A percentile compares a stretch with the other conserved stretches of the same genome.
These are phyloP conservation scores for Candida saitoana DNA, from an alignment of 805 yeast species.

Conservation along the genomic window DNA sequence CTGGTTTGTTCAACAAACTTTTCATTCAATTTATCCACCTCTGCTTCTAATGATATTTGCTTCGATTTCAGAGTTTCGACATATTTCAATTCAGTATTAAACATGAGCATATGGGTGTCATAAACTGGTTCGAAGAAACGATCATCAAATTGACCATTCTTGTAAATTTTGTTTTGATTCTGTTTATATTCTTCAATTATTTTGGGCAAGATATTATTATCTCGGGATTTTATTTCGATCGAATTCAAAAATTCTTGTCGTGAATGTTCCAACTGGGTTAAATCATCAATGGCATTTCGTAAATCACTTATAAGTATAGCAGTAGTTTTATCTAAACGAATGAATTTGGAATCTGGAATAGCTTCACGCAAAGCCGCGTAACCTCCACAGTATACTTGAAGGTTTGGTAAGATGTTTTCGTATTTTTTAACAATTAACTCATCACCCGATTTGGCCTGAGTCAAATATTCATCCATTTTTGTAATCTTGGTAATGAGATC, in stretches of 20 bases:
- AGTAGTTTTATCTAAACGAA: constrained; percentile 29
- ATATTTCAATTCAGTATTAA: constrained; percentile 46
- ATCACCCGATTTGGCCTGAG: constrained; percentile 63
- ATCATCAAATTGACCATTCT: constrained; percentile 19
- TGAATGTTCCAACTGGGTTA: constrained; percentile 26
- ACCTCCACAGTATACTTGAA: constrained; percentile 45
- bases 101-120: constrained; percentile 42
- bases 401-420: constrained; percentile 41
- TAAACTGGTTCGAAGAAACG: constrained; percentile 35
- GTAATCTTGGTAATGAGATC: constrained; percentile 37
- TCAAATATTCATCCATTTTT: constrained; percentile 46
- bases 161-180: constrained; percentile 12
- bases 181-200: constrained; percentile 46
- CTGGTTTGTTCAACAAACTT: constrained; percentile 21
- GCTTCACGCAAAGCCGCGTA: constrained; percentile 24
- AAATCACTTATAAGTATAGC: constrained; percentile 30
- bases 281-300: constrained; percentile 28
- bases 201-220: constrained; percentile 49
- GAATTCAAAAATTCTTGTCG: constrained; percentile 39
- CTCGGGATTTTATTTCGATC: constrained; percentile 42
- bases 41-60: constrained; percentile 34
- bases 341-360: constrained; percentile 40
- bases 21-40: constrained; percentile 30
- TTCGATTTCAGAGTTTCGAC: constrained; percentile 35
- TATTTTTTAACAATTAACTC: constrained; percentile 44